These are phyloP conservation scores for Chrysanthemum seticuspe DNA, from an alignment of 129 eudicot genomes.

Conservation along the genomic window DNA sequence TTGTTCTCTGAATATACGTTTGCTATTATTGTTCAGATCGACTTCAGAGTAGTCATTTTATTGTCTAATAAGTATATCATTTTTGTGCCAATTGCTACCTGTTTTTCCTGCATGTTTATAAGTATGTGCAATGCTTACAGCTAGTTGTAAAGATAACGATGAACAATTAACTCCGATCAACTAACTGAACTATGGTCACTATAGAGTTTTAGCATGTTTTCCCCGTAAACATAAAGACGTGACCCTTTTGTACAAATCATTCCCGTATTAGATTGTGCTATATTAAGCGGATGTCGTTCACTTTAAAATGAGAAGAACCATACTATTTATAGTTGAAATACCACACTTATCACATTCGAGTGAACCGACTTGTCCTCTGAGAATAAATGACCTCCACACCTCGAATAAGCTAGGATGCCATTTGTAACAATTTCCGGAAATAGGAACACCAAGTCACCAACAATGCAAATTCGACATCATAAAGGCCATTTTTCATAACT, in stretches of 20 bases:
- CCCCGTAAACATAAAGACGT: background rate
- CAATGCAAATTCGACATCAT: slow-evolving; percentile 2
- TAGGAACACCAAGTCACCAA: background rate
- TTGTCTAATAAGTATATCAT: too few species aligned
- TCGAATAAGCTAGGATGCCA: background rate
- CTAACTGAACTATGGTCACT: too few species aligned
- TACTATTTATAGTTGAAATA: slow-evolving; percentile 6
- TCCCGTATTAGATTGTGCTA: background rate
- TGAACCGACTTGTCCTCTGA: background rate
- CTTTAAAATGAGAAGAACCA: slow-evolving; percentile 7
- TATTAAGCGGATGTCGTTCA: background rate
- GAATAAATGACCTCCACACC: background rate
- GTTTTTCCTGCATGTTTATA: too few species aligned
- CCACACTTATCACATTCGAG: background rate
- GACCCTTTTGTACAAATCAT: background rate
- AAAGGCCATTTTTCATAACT: background rate
- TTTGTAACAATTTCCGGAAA: background rate
- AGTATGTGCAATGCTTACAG: too few species aligned
- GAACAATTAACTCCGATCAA: too few species aligned
- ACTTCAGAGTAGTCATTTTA: too few species aligned
- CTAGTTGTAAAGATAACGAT: too few species aligned
- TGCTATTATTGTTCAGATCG: too few species aligned
- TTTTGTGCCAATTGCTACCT: too few species aligned
- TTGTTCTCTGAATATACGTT: too few species aligned
- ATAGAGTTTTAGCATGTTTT: background rate